Conservation (phyloP, 2,329 filamentous ascomycete species). For the Elsinoe necatrix region DNA sequence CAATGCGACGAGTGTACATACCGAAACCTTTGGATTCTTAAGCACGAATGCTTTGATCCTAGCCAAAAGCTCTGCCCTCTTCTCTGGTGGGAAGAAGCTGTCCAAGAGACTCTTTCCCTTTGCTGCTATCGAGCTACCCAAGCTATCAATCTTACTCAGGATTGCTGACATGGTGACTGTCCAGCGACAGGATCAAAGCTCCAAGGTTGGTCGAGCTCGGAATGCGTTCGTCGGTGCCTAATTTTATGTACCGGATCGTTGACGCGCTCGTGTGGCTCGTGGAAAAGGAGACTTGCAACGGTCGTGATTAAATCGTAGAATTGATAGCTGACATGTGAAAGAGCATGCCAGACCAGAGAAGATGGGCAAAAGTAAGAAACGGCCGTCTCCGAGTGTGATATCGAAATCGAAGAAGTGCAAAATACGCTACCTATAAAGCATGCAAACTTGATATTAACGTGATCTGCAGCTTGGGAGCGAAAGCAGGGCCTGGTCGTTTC, state of each 20-base stretch:
- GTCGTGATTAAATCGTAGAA: conserved; percentile 9
- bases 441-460: conserved; percentile 4
- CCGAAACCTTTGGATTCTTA: conserved; percentile 60
- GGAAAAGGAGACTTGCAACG: conserved; percentile 2
- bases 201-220: not conserved
- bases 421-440: not conserved
- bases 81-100: conserved; percentile 50
- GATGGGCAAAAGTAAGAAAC: not conserved
- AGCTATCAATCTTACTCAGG: conserved; percentile 25
- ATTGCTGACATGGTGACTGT: conserved; percentile 16
- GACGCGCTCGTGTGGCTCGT: conserved; percentile 4
- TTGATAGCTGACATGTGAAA: conserved; percentile 7
- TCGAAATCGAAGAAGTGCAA: not conserved
- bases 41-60: conserved; percentile 49
- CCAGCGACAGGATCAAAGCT: not conserved
- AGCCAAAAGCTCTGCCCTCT: conserved; percentile 50
- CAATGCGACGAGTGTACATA: conserved; percentile 34
- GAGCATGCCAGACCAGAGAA: not conserved
- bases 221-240: not conserved
- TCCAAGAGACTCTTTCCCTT: conserved; percentile 38
- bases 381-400: not conserved
- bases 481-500: conserved; percentile 11
- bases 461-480: conserved; percentile 1
- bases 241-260: not conserved
- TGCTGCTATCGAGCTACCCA: conserved; percentile 23